Evolutionary conservation across 805 yeast species (phyloP).

Genomic region (Millerozyma acaciae): DNA sequence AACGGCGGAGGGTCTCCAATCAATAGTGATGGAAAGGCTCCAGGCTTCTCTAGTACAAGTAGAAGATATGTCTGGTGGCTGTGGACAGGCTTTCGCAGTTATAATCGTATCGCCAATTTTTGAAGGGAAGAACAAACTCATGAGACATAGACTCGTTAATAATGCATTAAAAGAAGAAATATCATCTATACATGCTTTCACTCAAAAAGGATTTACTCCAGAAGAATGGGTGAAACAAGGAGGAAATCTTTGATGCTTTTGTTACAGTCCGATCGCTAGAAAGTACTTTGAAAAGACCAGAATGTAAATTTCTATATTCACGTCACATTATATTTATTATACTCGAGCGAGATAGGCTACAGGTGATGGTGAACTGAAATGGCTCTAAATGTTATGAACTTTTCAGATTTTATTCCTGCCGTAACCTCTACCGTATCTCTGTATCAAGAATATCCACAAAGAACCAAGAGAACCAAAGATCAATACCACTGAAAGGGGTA

Average conservation of each 20-base stretch:
- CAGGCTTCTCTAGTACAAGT: conserved; percentile 65
- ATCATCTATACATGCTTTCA: conserved; percentile 86
- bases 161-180: conserved; percentile 78
- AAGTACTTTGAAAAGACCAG: no score
- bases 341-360: no score
- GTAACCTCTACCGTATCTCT: conserved; percentile 10
- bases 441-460: conserved; percentile 23
- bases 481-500: no score
- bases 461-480: conserved; percentile 20
- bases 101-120: conserved; percentile 73
- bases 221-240: conserved; percentile 71
- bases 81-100: conserved; percentile 97
- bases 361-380: no score
- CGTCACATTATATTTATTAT: no score
- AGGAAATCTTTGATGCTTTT: conserved; percentile 16
- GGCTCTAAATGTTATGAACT: no score
- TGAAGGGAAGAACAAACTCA: conserved; percentile 75
- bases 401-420: conserved; percentile 1
- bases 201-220: conserved; percentile 83
- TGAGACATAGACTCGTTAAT: conserved; percentile 86
- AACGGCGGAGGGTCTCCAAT: conserved; percentile 41
- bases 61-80: conserved; percentile 83
- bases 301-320: no score
- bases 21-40: conserved; percentile 52
- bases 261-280: no score